Base-by-base conservation (phyloP, 441 rosid genomes). In the Gossypium davidsonii region DNA sequence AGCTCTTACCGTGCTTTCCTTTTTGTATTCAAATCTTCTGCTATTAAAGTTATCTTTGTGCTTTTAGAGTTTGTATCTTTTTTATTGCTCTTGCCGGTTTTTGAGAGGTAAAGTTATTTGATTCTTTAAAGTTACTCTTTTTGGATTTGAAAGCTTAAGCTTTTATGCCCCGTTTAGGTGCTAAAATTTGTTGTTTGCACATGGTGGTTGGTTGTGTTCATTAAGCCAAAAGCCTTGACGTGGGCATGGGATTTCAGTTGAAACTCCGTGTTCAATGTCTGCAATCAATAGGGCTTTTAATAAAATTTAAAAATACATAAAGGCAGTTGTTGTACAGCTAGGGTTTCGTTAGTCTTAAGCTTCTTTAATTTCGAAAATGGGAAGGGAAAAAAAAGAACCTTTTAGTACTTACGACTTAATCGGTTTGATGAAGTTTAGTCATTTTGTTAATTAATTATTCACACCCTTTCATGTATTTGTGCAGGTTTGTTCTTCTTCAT, bases 181-280 rank as follows among this genome's bases (percentile, higher is more conserved):
- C 34, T 4, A 65, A 12, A 58, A 15, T 12, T 39, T 72, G 51
- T n/a, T 39, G 52, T 44, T 60, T 74, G 46, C 58, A 74, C 15
- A 3, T 63, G 79, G 52, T 67, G 59, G 71, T 42, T 58, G 71
- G 18, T 59, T 26, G 58, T 42, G 46, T 75, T 52, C 37, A 53
- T 76, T 17, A 64, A 64, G 14, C 52, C 67, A 28, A 60, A 46
- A 65, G 63, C 17, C 63, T 49, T 59, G 17, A 56, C 49, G 20
- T 57, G 23, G 58, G 21, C 39, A 21, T 56, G 23, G 4, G 17
- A 28, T 10, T 26, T 68, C 26, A 15, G 18, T 48, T 67, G 57
- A 51, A 58, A 51, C 26, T 14, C 34, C 17, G 1, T 42, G 12
- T 34, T 53, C 31, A 23, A 20, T 34, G 72, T 28, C 61, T 28